Conservation (phyloP, 73 alveolate genomes). For the Tetrahymena borealis region DNA sequence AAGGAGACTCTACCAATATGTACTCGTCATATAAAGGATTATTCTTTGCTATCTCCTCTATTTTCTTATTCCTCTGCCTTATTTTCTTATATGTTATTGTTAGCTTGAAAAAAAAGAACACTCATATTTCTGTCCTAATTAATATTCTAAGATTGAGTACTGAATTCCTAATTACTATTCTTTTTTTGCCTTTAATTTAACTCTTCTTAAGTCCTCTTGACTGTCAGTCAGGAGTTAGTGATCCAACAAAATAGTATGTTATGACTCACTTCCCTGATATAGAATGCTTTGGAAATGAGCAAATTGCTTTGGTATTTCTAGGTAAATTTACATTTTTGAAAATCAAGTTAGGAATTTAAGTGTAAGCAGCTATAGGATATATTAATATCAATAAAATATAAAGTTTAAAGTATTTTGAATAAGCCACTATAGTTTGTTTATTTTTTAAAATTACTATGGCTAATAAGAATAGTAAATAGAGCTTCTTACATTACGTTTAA, state of each 20-base stretch:
- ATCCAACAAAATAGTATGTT: background rate
- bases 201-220: background rate
- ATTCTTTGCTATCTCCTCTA: background rate
- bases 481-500: too few species aligned
- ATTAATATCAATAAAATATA: background rate
- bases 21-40: background rate
- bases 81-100: background rate
- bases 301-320: background rate
- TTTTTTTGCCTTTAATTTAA: background rate
- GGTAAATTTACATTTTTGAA: too few species aligned
- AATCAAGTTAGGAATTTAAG: too few species aligned
- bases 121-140: background rate
- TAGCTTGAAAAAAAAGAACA: background rate
- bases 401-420: background rate
- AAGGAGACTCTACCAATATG: background rate
- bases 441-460: too few species aligned
- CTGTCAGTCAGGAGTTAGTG: background rate
- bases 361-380: too few species aligned
- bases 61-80: background rate
- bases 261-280: background rate
- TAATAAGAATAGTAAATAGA: too few species aligned
- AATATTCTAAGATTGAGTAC: background rate
- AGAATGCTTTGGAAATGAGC: background rate
- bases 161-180: background rate
- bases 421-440: too few species aligned